Percentiles rank a stretch among this genome's conserved stretches.
phyloP scores from a whole-genome alignment of 192 early-diverging fungal genomes.

The Backusella luteola region DNA sequence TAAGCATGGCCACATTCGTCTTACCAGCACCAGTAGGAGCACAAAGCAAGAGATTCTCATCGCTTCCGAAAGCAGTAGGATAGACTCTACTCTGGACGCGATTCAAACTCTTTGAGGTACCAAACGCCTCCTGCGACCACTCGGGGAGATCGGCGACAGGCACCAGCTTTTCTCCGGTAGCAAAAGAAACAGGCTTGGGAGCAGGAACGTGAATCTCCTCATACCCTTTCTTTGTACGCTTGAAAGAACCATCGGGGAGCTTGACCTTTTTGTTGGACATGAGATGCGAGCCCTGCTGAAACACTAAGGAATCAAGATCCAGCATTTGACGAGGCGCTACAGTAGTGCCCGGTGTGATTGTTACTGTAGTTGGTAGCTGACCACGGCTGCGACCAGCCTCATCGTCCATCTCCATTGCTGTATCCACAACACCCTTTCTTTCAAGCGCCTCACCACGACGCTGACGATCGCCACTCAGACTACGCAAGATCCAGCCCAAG shows the following conservation, averaged over 20 bases:
- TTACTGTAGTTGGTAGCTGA: conserved; percentile 44
- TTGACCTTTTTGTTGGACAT: conserved; percentile 98
- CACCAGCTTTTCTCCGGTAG: conserved; percentile 66
- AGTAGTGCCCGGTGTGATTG: conserved; percentile 47
- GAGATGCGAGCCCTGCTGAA: conserved; percentile 91
- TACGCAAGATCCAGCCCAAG: conserved; percentile 68
- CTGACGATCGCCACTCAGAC: conserved; percentile 59
- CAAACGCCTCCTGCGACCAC: conserved; percentile 71
- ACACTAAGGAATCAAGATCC: conserved; percentile 82
- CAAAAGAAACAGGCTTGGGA: conserved; percentile 62
- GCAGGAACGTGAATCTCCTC: conserved; percentile 93
- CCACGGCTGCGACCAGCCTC: conserved; percentile 25
- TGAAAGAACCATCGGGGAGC: conserved; percentile 91
- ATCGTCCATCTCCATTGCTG: conserved; percentile 67
- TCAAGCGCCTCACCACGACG: conserved; percentile 48
- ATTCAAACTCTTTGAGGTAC: conserved; percentile 73
- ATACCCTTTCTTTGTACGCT: conserved; percentile 66
- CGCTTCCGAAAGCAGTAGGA: conserved; percentile 80
- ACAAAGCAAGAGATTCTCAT: conserved; percentile 96
- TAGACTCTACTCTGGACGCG: conserved; percentile 89
- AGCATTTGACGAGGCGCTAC: conserved; percentile 61
- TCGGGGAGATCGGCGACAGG: conserved; percentile 45
- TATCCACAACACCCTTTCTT: conserved; percentile 61
- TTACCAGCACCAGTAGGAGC: conserved; percentile 99
- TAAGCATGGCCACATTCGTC: conserved; percentile 97